These are phyloP conservation scores for Aspergillus ruber DNA, from an alignment of 2,329 filamentous ascomycete genomes.

Conservation along the genomic window DNA sequence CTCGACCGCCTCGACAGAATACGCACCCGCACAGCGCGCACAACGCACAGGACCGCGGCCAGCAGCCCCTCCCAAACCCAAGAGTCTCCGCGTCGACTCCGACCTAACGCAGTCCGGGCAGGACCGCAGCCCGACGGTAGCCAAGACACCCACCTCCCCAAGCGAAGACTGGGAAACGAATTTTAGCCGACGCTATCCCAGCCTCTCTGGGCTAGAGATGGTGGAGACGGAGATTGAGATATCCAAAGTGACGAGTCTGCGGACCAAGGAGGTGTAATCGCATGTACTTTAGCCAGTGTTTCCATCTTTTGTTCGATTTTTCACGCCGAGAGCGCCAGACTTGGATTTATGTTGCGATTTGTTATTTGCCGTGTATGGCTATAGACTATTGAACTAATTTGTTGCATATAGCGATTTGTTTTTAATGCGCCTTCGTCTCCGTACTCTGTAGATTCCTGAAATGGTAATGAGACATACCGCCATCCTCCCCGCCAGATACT, in stretches of 20 bases:
- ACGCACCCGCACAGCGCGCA: slow-evolving; percentile 8
- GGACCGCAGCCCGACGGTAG: slow-evolving; percentile 23
- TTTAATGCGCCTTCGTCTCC: not conserved
- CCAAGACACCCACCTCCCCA: slow-evolving; percentile 17
- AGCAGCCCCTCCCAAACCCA: slow-evolving; percentile 55
- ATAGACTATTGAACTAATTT: slow-evolving; percentile 8
- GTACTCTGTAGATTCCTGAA: not conserved
- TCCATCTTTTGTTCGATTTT: not conserved
- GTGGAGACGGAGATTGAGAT: slow-evolving; percentile 62
- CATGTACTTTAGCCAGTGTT: not conserved
- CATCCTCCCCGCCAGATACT: not conserved
- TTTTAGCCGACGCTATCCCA: slow-evolving; percentile 83
- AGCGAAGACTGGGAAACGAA: slow-evolving; percentile 60
- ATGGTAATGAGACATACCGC: not conserved
- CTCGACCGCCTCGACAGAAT: slow-evolving; percentile 13
- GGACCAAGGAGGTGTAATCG: slow-evolving; percentile 38
- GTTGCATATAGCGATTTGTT: slow-evolving; percentile 1
- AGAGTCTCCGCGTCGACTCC: slow-evolving; percentile 44
- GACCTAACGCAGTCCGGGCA: slow-evolving; percentile 26
- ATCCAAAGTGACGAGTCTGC: slow-evolving; percentile 29
- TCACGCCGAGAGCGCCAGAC: not conserved
- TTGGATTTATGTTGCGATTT: slow-evolving; percentile 4
- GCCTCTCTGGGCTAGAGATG: slow-evolving; percentile 77
- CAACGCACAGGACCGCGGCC: slow-evolving; percentile 39
- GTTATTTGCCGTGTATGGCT: slow-evolving; percentile 2